phyloP scores from a whole-genome alignment of 2,329 filamentous ascomycete genomes.

The Fusarium sp. region DNA sequence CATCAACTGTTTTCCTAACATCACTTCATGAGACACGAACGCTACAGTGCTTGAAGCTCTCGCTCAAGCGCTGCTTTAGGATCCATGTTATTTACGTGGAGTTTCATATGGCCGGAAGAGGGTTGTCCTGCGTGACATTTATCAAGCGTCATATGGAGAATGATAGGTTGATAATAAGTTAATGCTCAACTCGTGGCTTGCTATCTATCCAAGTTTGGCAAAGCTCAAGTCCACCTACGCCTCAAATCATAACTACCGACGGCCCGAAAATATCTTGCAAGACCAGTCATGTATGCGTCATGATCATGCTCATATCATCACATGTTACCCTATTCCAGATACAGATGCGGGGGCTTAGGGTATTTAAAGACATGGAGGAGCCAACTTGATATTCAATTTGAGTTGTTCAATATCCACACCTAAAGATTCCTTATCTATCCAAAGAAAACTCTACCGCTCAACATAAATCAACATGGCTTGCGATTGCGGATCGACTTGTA shows the following conservation, averaged over 20 bases:
- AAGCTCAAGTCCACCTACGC: background rate
- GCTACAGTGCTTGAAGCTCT: no score
- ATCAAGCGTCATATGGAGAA: no score
- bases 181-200: background rate
- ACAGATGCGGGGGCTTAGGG: slow-evolving; percentile 9
- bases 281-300: slow-evolving; percentile 19
- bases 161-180: no score
- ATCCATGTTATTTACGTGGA: no score
- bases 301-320: slow-evolving; percentile 1
- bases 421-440: background rate
- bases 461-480: slow-evolving; percentile 14
- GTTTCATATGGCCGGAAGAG: no score
- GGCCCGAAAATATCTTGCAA: background rate
- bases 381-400: background rate
- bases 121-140: no score
- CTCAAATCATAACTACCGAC: background rate
- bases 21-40: no score
- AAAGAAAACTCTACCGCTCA: background rate
- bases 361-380: slow-evolving; percentile 7
- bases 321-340: background rate
- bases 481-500: slow-evolving; percentile 23
- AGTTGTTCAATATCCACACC: background rate
- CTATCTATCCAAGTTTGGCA: background rate
- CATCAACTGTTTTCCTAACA: no score
- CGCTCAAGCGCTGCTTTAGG: no score